phyloP scores from a whole-genome alignment of 2,329 filamentous ascomycete species.

The Verticillium tricorpus region DNA sequence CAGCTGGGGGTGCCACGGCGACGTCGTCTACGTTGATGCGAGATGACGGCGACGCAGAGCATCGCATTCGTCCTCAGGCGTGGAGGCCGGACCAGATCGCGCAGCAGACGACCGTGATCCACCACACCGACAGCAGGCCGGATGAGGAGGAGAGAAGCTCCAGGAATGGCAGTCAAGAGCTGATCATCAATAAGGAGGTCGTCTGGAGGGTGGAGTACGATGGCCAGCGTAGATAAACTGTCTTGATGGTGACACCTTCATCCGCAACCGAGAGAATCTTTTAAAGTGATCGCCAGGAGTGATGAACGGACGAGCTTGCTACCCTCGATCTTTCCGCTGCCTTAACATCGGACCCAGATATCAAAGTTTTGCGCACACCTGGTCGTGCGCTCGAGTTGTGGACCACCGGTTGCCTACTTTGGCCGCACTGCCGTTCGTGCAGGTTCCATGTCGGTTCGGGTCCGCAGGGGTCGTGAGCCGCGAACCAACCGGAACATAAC shows the following conservation, averaged over 20 bases:
- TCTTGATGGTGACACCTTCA: not conserved
- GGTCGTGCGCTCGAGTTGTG: not conserved
- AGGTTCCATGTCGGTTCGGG: not conserved
- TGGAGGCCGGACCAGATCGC: conserved; percentile 2
- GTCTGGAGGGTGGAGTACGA: conserved; percentile 11
- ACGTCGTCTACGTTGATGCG: not conserved
- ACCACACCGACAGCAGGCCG: not conserved
- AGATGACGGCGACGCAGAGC: not conserved
- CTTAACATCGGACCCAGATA: not conserved
- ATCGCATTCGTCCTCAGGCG: not conserved
- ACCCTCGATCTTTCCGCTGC: not conserved
- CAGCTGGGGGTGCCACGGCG: not conserved
- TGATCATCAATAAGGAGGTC: conserved; percentile 15
- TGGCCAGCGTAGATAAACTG: not conserved
- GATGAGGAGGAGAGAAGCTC: conserved; percentile 6
- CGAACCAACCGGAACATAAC: not conserved
- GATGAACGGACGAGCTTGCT: not conserved
- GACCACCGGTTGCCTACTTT: not conserved
- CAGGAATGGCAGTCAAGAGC: conserved; percentile 12
- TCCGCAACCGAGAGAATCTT: not conserved
- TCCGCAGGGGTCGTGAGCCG: not conserved
- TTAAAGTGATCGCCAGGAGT: too few species aligned
- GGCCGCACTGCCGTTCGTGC: not conserved
- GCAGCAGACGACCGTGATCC: conserved; percentile 1
- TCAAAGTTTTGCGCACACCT: not conserved